phyloP scores from a whole-genome alignment of 306 rosid genomes.

The Glycyrrhiza uralensis region DNA sequence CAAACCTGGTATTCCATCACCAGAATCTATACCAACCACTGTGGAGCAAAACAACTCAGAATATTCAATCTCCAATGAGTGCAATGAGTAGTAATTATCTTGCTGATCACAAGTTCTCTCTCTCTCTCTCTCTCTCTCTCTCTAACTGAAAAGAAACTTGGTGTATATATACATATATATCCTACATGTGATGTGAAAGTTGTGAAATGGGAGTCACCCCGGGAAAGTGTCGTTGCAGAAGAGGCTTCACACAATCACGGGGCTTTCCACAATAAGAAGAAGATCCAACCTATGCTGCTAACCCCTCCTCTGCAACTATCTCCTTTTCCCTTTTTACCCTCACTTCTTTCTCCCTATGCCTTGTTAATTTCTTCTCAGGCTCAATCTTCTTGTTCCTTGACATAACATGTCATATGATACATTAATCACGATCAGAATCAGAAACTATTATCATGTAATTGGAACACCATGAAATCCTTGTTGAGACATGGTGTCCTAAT shows the following conservation, averaged over 20 bases:
- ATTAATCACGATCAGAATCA: neutral
- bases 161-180: too few relatives aligned
- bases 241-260: conserved; percentile 38
- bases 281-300: conserved; percentile 31
- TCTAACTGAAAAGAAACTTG: conserved; percentile 21
- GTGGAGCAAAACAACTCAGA: conserved; percentile 28
- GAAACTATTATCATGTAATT: conserved; percentile 25
- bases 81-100: neutral
- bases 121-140: neutral
- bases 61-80: conserved; percentile 24
- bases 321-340: conserved; percentile 26
- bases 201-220: conserved; percentile 11
- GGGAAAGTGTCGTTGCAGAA: conserved; percentile 55
- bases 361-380: neutral
- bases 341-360: conserved; percentile 15
- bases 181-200: too few relatives aligned
- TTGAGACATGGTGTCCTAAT: conserved; percentile 1
- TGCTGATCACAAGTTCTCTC: conserved; percentile 7
- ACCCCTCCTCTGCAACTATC: conserved; percentile 56
- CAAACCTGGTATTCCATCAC: conserved; percentile 45
- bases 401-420: neutral
- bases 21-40: conserved; percentile 32
- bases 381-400: neutral
- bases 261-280: conserved; percentile 36
- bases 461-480: conserved; percentile 28